Conservation (phyloP, 1,284 basidiomycete genomes). For the Boletus sp. region DNA sequence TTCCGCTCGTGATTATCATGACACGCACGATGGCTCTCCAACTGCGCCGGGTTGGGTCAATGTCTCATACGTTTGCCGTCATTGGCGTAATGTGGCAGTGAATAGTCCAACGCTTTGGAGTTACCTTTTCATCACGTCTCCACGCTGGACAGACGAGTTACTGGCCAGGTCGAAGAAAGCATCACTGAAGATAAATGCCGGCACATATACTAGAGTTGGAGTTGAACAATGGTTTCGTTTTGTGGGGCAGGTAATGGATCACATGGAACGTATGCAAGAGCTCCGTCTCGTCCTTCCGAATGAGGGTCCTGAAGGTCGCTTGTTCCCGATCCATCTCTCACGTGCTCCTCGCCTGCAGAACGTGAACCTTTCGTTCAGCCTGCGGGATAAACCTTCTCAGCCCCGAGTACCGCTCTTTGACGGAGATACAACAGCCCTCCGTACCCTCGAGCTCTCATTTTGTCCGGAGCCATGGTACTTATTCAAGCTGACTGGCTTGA, state of each 20-base stretch:
- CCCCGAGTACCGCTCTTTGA: background rate
- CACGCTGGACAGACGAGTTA: slow-evolving; percentile 38
- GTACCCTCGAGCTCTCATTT: background rate
- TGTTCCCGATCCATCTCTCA: background rate
- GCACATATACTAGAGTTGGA: background rate
- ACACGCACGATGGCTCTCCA: background rate
- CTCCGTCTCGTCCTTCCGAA: background rate
- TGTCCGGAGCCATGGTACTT: background rate
- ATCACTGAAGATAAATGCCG: slow-evolving; percentile 27
- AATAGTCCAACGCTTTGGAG: background rate
- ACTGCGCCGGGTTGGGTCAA: background rate
- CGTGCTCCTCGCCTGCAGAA: slow-evolving; percentile 4
- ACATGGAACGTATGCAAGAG: slow-evolving; percentile 4
- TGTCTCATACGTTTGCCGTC: background rate
- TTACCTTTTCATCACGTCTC: background rate
- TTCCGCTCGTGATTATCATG: slow-evolving; percentile 7
- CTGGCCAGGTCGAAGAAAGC: slow-evolving; percentile 18
- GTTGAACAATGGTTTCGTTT: background rate
- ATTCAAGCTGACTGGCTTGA: background rate
- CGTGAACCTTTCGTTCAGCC: background rate
- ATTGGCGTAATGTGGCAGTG: background rate
- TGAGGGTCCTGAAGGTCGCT: background rate
- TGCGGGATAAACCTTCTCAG: slow-evolving; percentile 4
- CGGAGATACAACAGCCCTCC: slow-evolving; percentile 1
- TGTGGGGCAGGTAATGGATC: background rate